Conservation (phyloP, 352 stramenopile genomes). For the Phytophthora sp. region DNA sequence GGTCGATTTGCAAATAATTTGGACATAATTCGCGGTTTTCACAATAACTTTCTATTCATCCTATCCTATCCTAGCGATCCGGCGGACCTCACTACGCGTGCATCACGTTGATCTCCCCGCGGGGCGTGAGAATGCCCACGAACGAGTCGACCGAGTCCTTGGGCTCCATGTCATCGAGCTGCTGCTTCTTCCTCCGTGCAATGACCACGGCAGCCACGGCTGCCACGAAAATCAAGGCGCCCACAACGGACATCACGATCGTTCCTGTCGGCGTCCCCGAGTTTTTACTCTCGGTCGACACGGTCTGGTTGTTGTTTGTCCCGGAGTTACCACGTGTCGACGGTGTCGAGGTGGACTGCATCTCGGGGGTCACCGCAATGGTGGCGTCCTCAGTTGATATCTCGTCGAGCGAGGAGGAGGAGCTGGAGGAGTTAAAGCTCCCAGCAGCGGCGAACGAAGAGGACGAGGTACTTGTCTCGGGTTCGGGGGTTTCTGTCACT, state of each 20-base stretch:
- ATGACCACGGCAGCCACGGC: slow-evolving; percentile 40
- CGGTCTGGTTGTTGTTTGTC: background rate
- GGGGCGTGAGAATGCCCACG: slow-evolving; percentile 33
- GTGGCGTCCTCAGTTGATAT: slow-evolving; percentile 2
- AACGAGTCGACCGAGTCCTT: slow-evolving; percentile 33
- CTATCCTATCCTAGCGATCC: slow-evolving; percentile 15
- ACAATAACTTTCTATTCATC: slow-evolving; percentile 15
- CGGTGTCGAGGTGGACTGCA: background rate
- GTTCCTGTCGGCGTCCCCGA: slow-evolving; percentile 4
- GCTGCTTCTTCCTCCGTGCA: slow-evolving; percentile 55
- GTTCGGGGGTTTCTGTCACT: background rate
- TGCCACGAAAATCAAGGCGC: slow-evolving; percentile 19
- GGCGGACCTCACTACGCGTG: background rate
- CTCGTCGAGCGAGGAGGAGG: slow-evolving; percentile 7
- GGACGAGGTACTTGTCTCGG: background rate
- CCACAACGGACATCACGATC: slow-evolving; percentile 5
- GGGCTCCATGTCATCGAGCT: slow-evolving; percentile 40
- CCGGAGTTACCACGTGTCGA: slow-evolving; percentile 2
- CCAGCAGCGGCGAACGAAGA: background rate
- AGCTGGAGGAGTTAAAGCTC: slow-evolving; percentile 15
- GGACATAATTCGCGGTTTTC: background rate
- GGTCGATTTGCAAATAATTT: too few relatives aligned
- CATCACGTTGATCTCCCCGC: slow-evolving; percentile 41
- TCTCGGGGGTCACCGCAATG: slow-evolving; percentile 8
- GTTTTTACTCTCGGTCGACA: slow-evolving; percentile 5